These are phyloP conservation scores for Eimeria maxima DNA, from an alignment of 169 alveolate genomes.

Conservation along the genomic window DNA sequence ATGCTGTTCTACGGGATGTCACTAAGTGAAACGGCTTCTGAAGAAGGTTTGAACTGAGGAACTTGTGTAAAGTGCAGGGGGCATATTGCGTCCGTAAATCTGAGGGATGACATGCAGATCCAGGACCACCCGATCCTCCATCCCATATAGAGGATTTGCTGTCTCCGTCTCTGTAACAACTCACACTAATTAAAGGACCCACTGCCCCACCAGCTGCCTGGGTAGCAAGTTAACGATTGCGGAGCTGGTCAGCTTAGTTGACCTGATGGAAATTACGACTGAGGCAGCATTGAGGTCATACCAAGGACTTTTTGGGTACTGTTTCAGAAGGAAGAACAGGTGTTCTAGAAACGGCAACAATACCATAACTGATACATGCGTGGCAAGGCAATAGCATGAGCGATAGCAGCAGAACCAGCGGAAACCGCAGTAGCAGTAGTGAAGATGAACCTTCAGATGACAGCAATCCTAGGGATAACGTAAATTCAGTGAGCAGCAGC, in stretches of 20 bases:
- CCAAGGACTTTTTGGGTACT: conserved; percentile 2
- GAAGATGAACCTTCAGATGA: conserved; percentile 11
- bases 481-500: conserved; percentile 13
- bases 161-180: not conserved
- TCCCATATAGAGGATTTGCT: not conserved
- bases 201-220: not conserved
- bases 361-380: not conserved
- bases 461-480: not conserved
- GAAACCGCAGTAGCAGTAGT: conserved; percentile 46
- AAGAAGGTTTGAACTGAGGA: conserved; percentile 29
- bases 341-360: not conserved
- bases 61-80: not conserved
- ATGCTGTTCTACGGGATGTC: not conserved
- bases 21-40: not conserved
- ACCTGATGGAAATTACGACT: conserved; percentile 2
- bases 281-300: conserved; percentile 6
- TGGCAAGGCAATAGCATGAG: conserved; percentile 56
- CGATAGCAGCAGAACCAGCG: conserved; percentile 53
- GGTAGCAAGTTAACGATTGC: not conserved
- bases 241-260: not conserved
- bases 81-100: not conserved
- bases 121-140: not conserved
- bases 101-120: not conserved
- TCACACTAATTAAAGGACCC: not conserved
- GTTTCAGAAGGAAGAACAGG: not conserved